phyloP scores from a whole-genome alignment of 805 yeast genomes.

The Starmerella kuoi region DNA sequence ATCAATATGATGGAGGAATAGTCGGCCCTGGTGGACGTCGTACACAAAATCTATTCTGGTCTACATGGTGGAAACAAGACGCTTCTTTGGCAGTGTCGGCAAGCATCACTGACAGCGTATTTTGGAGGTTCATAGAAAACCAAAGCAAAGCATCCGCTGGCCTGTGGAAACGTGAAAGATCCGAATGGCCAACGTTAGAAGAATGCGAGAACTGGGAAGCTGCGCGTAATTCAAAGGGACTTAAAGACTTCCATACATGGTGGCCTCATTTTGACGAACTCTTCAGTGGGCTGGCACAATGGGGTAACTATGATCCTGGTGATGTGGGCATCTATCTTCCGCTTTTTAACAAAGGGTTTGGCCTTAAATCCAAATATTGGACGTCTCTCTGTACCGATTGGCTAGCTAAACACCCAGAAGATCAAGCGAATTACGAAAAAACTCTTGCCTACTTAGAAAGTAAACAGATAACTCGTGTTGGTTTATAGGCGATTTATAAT shows the following conservation, averaged over 20 bases:
- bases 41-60: conserved; percentile 16
- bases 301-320: conserved; percentile 4
- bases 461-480: not conserved
- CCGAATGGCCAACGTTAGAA: conserved; percentile 5
- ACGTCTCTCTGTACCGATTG: not conserved
- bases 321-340: not conserved
- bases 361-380: conserved; percentile 4
- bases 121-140: conserved; percentile 16
- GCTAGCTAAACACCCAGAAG: conserved; percentile 7
- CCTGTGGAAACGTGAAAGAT: conserved; percentile 10
- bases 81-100: conserved; percentile 14
- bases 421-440: not conserved
- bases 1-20: conserved; percentile 8
- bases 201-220: conserved; percentile 14
- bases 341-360: conserved; percentile 3
- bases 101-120: conserved; percentile 14
- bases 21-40: conserved; percentile 4
- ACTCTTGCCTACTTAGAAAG: conserved; percentile 2
- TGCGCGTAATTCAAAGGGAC: conserved; percentile 1
- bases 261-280: conserved; percentile 15
- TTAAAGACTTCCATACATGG: conserved; percentile 14
- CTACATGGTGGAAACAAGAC: conserved; percentile 19
- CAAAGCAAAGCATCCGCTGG: conserved; percentile 15
- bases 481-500: not conserved
- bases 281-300: conserved; percentile 10